phyloP scores from a whole-genome alignment of 805 yeast genomes.

The Candida adriatica region DNA sequence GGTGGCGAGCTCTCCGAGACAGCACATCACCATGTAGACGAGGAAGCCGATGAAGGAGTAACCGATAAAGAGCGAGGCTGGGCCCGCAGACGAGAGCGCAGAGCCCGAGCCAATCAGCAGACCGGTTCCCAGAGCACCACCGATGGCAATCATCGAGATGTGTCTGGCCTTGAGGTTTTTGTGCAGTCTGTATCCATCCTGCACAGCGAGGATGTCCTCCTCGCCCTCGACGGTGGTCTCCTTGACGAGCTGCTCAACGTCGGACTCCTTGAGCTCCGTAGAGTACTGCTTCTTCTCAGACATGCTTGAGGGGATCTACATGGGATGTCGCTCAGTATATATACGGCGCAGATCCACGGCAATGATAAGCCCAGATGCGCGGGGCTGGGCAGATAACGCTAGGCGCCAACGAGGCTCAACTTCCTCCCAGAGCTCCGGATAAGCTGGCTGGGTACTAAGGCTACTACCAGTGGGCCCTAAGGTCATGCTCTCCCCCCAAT shows the following conservation, averaged over 20 bases:
- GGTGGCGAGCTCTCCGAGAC: conserved; percentile 64
- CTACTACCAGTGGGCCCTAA: no score
- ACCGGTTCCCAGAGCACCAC: conserved; percentile 71
- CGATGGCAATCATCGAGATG: conserved; percentile 56
- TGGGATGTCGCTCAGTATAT: no score
- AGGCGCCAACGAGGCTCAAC: no score
- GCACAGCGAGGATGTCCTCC: conserved; percentile 14
- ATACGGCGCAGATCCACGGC: no score
- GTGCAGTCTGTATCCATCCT: conserved; percentile 21
- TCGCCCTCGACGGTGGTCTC: conserved; percentile 14
- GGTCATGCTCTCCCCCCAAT: no score
- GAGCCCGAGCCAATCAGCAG: conserved; percentile 59
- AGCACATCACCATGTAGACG: conserved; percentile 63
- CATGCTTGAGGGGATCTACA: no score
- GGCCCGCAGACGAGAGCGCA: conserved; percentile 53
- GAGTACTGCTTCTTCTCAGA: not conserved
- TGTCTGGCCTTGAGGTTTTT: conserved; percentile 46
- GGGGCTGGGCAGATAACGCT: no score
- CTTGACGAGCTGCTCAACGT: not conserved
- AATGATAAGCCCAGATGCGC: no score
- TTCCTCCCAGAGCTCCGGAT: no score
- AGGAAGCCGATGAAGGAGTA: conserved; percentile 65
- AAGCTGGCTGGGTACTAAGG: no score
- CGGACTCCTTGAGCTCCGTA: not conserved
- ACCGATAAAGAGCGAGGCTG: conserved; percentile 48